Evolutionary conservation across 192 early-diverging fungal genomes (phyloP).

Genomic region (Rhizoclosmatium globosum): DNA sequence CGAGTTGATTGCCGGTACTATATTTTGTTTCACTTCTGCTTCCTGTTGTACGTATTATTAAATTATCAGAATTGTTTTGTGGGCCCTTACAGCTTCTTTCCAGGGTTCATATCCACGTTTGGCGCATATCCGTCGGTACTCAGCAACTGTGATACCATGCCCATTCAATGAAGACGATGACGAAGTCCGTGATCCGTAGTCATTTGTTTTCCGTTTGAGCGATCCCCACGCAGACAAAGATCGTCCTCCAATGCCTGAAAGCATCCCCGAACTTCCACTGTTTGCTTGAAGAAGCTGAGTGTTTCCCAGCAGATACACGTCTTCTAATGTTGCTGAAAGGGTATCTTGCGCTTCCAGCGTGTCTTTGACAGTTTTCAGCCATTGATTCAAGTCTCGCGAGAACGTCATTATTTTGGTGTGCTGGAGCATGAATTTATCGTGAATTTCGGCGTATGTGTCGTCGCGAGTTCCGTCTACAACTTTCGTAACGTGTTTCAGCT

Average conservation of each 20-base stretch:
- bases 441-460: conserved; percentile 27
- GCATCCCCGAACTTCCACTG: background rate
- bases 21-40: conserved; percentile 27
- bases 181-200: conserved; percentile 6
- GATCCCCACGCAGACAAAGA: conserved; percentile 1
- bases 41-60: background rate
- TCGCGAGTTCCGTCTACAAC: conserved; percentile 53
- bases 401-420: conserved; percentile 26
- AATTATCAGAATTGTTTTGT: background rate
- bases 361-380: conserved; percentile 42
- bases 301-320: conserved; percentile 56
- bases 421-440: conserved; percentile 29
- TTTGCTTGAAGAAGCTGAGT: background rate
- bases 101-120: conserved; percentile 25
- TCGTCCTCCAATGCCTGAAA: conserved; percentile 8
- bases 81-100: conserved; percentile 19
- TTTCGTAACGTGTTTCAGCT: conserved; percentile 73
- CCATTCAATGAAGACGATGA: background rate
- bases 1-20: conserved; percentile 44
- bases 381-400: conserved; percentile 30
- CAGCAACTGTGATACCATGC: conserved; percentile 10
- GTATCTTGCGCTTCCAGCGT: conserved; percentile 62
- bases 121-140: conserved; percentile 35
- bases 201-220: conserved; percentile 7
- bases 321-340: conserved; percentile 61